These are phyloP conservation scores for Cardamine chenopodiifolia DNA, from an alignment of 345 rosid species.

Conservation along the genomic window DNA sequence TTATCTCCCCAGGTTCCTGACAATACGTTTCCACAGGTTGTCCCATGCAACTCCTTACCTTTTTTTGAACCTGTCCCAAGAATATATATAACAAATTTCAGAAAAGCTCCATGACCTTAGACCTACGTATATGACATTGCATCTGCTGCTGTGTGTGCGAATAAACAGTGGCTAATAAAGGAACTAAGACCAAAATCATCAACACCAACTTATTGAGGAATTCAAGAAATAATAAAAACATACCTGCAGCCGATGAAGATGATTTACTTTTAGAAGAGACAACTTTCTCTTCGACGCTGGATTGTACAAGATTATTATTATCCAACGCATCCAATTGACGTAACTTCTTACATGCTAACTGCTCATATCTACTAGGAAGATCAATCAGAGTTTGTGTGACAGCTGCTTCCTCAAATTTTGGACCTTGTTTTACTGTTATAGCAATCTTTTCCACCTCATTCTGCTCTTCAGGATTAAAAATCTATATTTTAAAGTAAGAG, in stretches of 20 bases:
- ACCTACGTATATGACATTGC: not conserved
- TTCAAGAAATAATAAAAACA: not conserved
- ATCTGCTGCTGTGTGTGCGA: conserved; percentile 11
- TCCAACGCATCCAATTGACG: conserved; percentile 61
- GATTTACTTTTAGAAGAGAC: conserved; percentile 44
- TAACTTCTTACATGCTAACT: conserved; percentile 62
- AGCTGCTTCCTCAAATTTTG: conserved; percentile 35
- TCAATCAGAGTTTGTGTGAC: conserved; percentile 59
- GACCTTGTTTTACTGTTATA: conserved; percentile 57
- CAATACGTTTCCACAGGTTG: conserved; percentile 53
- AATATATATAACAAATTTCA: conserved; percentile 2
- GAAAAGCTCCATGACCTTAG: conserved; percentile 17
- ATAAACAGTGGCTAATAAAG: not conserved
- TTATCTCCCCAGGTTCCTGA: conserved; percentile 77
- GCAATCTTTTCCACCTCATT: conserved; percentile 54
- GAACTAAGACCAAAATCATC: not conserved
- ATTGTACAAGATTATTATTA: conserved; percentile 57
- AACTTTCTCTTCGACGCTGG: conserved; percentile 39
- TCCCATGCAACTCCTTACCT: conserved; percentile 91
- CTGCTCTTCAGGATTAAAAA: conserved; percentile 60
- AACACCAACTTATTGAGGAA: not conserved
- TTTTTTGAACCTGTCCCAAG: conserved; percentile 68
- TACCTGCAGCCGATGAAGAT: conserved; percentile 67
- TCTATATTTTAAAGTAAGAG: conserved; percentile 47
- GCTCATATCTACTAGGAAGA: conserved; percentile 55